Percentiles rank a stretch among this genome's conserved stretches.
phyloP scores from a whole-genome alignment of 495 filamentous ascomycete species.

The Baudoinia panamericana region DNA sequence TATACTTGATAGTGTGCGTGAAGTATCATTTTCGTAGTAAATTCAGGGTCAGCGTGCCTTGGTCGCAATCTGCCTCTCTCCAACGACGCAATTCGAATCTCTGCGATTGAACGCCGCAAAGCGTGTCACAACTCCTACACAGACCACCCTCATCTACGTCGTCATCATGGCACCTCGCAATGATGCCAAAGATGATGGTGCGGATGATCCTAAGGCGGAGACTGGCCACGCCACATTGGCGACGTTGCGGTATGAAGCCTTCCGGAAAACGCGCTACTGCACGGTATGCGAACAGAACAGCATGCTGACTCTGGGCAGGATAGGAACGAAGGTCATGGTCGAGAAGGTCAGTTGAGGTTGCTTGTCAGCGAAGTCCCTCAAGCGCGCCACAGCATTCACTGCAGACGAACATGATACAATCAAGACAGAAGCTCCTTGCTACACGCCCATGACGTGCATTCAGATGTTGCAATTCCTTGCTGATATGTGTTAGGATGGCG shows the following conservation, averaged over 20 bases:
- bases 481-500: conserved; percentile 49
- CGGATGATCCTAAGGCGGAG: conserved; percentile 13
- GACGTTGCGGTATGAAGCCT: conserved; percentile 32
- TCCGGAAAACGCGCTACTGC: conserved; percentile 29
- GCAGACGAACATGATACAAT: no score
- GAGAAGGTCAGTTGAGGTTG: conserved; percentile 47
- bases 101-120: no score
- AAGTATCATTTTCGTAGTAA: neutral
- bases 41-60: neutral
- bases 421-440: no score
- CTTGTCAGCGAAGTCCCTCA: no score
- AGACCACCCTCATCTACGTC: neutral
- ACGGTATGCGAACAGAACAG: neutral
- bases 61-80: conserved; percentile 1
- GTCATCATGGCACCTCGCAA: conserved; percentile 15
- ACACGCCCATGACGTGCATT: no score
- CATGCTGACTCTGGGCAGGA: conserved; percentile 33
- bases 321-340: conserved; percentile 60
- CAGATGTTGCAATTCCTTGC: no score
- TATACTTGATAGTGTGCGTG: neutral
- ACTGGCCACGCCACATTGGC: conserved; percentile 17
- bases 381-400: no score
- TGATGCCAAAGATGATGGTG: conserved; percentile 13
- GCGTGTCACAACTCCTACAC: neutral
- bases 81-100: no score